Conservation (phyloP, 208 protist species). For the Leishmania turanica region DNA sequence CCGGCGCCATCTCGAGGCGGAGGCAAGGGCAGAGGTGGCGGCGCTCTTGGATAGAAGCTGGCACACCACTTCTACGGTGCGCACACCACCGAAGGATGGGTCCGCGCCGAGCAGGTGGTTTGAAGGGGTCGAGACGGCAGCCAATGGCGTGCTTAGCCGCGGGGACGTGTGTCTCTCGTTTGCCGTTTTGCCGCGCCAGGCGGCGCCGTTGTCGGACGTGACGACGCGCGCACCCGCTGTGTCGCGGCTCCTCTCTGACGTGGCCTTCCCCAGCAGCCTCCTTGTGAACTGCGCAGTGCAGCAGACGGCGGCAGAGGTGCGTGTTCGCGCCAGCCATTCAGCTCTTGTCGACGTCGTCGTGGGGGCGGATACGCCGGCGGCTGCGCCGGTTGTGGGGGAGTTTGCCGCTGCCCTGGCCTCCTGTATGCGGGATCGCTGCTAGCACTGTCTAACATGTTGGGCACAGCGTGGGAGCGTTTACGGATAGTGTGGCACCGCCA, state of each 20-base stretch:
- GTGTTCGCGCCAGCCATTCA: slow-evolving; percentile 18
- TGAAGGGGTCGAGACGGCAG: neutral
- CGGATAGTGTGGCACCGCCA: neutral
- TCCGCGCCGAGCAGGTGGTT: slow-evolving; percentile 7
- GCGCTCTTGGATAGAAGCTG: slow-evolving; percentile 24
- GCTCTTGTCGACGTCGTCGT: slow-evolving; percentile 24
- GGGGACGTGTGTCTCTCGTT: slow-evolving; percentile 25
- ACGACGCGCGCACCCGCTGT: neutral
- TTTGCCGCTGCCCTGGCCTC: slow-evolving; percentile 9
- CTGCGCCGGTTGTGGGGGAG: neutral
- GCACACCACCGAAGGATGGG: neutral
- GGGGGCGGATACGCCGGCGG: neutral
- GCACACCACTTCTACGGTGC: slow-evolving; percentile 12
- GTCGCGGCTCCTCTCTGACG: slow-evolving; percentile 19
- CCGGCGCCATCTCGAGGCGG: slow-evolving; percentile 10
- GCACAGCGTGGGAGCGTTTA: neutral
- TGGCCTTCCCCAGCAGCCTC: slow-evolving; percentile 26
- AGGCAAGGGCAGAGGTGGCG: slow-evolving; percentile 15
- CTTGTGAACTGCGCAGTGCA: slow-evolving; percentile 41
- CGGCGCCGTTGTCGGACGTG: neutral
- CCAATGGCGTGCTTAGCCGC: neutral
- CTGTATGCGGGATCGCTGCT: slow-evolving; percentile 3
- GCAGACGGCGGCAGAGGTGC: slow-evolving; percentile 34
- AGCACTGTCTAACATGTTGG: neutral
- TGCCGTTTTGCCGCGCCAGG: slow-evolving; percentile 11